Evolutionary conservation across 2,329 filamentous ascomycete species (phyloP).

Genomic region (Aspergillus sp.): DNA sequence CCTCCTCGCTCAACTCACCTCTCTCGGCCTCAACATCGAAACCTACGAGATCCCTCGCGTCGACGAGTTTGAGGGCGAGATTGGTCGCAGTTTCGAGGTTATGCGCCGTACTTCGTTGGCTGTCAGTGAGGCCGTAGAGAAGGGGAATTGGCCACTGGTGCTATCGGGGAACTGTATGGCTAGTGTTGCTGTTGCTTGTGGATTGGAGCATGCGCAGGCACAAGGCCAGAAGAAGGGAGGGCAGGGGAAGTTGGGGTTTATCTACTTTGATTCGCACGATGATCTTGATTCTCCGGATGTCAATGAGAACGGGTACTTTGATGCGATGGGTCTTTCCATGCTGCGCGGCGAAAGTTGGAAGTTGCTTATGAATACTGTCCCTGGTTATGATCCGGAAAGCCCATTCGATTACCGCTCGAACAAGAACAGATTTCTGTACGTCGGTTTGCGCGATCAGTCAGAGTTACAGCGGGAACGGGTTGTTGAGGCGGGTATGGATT

Average conservation of each 20-base stretch:
- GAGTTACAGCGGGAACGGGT: constrained; percentile 25
- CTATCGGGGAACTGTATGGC: constrained; percentile 36
- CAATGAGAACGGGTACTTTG: constrained; percentile 32
- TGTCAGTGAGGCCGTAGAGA: constrained; percentile 20
- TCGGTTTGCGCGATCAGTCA: constrained; percentile 22
- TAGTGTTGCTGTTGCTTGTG: constrained; percentile 31
- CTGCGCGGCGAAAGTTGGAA: constrained; percentile 29
- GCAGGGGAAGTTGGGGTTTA: constrained; percentile 18
- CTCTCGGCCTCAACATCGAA: constrained; percentile 16
- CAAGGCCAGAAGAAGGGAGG: too few species aligned
- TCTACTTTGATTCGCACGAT: constrained; percentile 42
- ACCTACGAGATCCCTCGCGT: constrained; percentile 23
- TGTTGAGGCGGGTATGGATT: constrained; percentile 20
- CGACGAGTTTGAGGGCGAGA: constrained; percentile 35
- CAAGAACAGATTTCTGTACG: constrained; percentile 16
- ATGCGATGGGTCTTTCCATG: constrained; percentile 34
- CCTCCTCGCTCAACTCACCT: constrained; percentile 21
- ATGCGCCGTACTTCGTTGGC: constrained; percentile 30
- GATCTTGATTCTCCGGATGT: constrained; percentile 34
- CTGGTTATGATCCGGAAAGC: constrained; percentile 14
- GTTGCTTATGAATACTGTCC: constrained; percentile 24
- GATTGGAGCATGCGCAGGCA: constrained; percentile 16
- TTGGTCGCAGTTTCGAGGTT: constrained; percentile 35
- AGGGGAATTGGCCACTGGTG: constrained; percentile 31
- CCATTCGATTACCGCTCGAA: constrained; percentile 4